phyloP scores from a whole-genome alignment of 2,329 filamentous ascomycete species.

The Penicillium glabrum region DNA sequence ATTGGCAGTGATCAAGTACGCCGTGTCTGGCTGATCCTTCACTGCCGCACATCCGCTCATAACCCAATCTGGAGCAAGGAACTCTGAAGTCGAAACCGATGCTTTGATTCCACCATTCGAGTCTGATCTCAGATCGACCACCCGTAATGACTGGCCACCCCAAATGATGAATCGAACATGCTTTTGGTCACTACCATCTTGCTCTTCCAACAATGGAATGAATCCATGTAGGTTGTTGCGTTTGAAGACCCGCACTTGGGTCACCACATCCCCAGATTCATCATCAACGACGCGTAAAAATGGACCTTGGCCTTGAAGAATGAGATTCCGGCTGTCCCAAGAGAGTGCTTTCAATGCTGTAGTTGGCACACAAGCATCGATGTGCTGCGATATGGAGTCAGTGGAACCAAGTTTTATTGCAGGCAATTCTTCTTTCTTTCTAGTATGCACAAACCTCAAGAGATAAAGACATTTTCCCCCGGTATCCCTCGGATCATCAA shows the following conservation, averaged over 20 bases:
- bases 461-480: neutral
- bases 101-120: conserved; percentile 25
- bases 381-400: conserved; percentile 32
- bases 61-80: conserved; percentile 70
- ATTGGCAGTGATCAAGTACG: conserved; percentile 77
- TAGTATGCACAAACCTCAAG: conserved; percentile 4
- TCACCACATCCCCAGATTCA: conserved; percentile 26
- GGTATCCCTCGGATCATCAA: neutral
- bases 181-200: conserved; percentile 11
- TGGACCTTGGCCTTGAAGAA: conserved; percentile 43
- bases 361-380: conserved; percentile 46
- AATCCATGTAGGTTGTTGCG: conserved; percentile 43
- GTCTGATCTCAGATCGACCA: conserved; percentile 33
- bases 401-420: neutral
- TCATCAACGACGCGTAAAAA: conserved; percentile 36
- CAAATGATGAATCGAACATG: conserved; percentile 56
- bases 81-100: conserved; percentile 41
- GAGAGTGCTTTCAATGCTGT: conserved; percentile 38
- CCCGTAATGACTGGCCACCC: conserved; percentile 63
- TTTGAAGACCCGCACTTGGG: conserved; percentile 33
- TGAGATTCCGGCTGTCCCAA: conserved; percentile 25
- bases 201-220: conserved; percentile 20
- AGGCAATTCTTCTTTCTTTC: neutral
- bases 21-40: conserved; percentile 34
- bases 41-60: conserved; percentile 59